Percentiles rank a stretch among this genome's conserved stretches.
phyloP scores from a whole-genome alignment of 371 early-diverging fungal species.

The Mortierella sp. region DNA sequence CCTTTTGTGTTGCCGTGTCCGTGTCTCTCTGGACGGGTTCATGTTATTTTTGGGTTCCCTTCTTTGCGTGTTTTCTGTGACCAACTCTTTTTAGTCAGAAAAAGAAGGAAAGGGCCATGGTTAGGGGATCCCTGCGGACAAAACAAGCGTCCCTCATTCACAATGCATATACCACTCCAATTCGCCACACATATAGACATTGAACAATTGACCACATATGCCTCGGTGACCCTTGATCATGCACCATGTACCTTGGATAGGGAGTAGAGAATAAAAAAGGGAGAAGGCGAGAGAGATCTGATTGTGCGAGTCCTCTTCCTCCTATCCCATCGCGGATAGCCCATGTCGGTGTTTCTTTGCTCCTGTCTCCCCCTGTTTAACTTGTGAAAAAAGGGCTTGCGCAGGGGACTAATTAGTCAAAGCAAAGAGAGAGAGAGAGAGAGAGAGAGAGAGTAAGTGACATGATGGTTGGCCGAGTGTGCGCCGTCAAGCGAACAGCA shows the following conservation, averaged over 20 bases:
- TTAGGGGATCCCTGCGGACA: background rate
- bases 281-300: background rate
- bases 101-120: background rate
- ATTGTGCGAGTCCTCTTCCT: background rate
- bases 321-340: background rate
- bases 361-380: background rate
- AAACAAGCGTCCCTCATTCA: background rate
- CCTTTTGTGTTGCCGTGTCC: slow-evolving; percentile 22
- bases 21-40: background rate
- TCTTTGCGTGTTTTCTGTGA: slow-evolving; percentile 7
- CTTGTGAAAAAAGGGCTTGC: background rate
- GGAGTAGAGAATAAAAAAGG: background rate
- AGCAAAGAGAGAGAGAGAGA: too few species aligned
- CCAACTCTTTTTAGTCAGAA: background rate
- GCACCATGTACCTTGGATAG: background rate
- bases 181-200: slow-evolving; percentile 1
- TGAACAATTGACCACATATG: background rate
- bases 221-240: background rate
- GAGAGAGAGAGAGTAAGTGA: background rate
- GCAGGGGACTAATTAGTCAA: too few species aligned
- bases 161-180: background rate
- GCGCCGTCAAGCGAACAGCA: background rate
- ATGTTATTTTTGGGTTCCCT: background rate
- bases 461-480: background rate
- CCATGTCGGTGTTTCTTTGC: too few species aligned